A percentile compares a stretch with the other conserved stretches of the same genome.
Conservation (phyloP, 1,284 basidiomycete species). For the Trichosporon ovoides region DNA sequence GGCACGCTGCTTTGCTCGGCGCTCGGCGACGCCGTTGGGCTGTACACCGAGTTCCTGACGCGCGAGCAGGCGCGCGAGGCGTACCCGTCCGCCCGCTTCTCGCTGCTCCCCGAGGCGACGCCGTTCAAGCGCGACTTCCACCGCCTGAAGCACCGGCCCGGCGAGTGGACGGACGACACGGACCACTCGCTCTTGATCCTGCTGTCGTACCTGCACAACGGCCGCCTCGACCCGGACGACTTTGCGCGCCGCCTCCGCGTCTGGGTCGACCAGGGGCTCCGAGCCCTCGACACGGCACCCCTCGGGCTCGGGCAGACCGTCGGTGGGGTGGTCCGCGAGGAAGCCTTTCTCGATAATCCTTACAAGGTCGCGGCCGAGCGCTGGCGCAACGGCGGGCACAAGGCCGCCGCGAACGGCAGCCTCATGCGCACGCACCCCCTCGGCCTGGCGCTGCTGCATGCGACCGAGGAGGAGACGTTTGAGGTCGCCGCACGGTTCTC, state of each 20-base stretch:
- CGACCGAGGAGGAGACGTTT: slow-evolving; percentile 5
- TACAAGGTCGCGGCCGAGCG: background rate
- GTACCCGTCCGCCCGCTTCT: slow-evolving; percentile 8
- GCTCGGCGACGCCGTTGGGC: slow-evolving; percentile 18
- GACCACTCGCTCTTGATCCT: slow-evolving; percentile 19
- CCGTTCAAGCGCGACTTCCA: slow-evolving; percentile 19
- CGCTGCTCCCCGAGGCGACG: slow-evolving; percentile 9
- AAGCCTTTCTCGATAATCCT: slow-evolving; percentile 7
- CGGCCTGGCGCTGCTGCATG: slow-evolving; percentile 7
- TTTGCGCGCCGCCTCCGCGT: slow-evolving; percentile 9
- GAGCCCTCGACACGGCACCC: slow-evolving; percentile 14
- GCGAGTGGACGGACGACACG: slow-evolving; percentile 23
- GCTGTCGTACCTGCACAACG: slow-evolving; percentile 16
- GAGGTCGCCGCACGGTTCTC: slow-evolving; percentile 8
- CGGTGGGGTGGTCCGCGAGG: slow-evolving; percentile 10
- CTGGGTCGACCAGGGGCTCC: slow-evolving; percentile 16
- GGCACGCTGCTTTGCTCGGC: slow-evolving; percentile 15
- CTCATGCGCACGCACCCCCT: slow-evolving; percentile 21
- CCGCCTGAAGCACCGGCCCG: slow-evolving; percentile 12
- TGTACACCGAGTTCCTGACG: slow-evolving; percentile 21
- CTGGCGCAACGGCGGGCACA: slow-evolving; percentile 6
- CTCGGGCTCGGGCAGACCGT: slow-evolving; percentile 17
- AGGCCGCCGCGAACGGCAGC: slow-evolving; percentile 13
- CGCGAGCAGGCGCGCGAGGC: background rate
- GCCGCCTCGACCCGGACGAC: background rate